Evolutionary conservation across 208 protist genomes (phyloP), one percentile per base, ranked within the genome.

Genomic region (Acanthamoeba castellanii): DNA sequence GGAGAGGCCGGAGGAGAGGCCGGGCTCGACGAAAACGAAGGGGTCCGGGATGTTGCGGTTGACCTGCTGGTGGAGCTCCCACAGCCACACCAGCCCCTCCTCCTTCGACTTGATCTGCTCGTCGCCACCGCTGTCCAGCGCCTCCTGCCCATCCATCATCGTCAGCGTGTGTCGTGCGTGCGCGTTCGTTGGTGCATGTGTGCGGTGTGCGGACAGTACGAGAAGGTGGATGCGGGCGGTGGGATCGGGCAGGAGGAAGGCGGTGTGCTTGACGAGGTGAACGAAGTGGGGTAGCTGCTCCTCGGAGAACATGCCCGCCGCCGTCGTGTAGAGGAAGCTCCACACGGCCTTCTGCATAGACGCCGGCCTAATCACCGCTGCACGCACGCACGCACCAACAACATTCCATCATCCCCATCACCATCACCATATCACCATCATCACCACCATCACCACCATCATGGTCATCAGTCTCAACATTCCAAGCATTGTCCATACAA

Each of bases 51-150:
- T 27, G 82, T n/a, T 57, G 30, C 30, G 18, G 55, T 90, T 90
- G n/a, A 90, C 34, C 55, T 90, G 45, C 52, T 90, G 37, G 18
- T 90, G 82, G n/a, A 90, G 22, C 52, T 90, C 55, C 82, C 82
- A 90, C 16, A 90, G 50, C 82, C 82, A 90, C 27, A 90, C 52
- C 47, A 90, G 55, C 11, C n/a, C 82, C n/a, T 90, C 82, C 9
- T 90, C 52, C 42, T 47, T 82, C 1, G 82, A 90, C 16, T 66
- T 25, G 25, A 68, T 32, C 34, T 68, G 50, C 18, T 90, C 82
- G 16, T 68, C 82, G 9, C 45, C 45, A 6, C 27, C 82, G 82
- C 82, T 66, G 7, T 90, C 82, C 82, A 90, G 45, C 25, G 82
- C 55, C 55, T 90, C 82, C 82, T 89, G 72, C n/a, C 1, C 18